Evolutionary conservation across 768 basidiomycete species (phyloP), one percentile per base, ranked within the genome.

Genomic region (Chlorophyllum brunneum): DNA sequence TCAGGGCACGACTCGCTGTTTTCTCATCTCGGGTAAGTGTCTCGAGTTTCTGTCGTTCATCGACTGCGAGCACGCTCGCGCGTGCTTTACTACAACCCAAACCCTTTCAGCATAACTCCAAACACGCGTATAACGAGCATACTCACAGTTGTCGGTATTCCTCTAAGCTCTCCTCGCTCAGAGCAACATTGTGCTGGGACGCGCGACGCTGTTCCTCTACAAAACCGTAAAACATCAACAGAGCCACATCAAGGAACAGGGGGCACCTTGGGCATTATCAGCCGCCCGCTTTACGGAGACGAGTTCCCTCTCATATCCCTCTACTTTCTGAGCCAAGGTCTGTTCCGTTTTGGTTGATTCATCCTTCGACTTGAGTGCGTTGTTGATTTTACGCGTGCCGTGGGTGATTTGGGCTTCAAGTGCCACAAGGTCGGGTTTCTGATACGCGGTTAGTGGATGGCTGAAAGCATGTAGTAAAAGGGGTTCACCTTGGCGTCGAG

Each of bases 351-450:
- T 83, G 34, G 69, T 62, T 0, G 94, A 80, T 37, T 85, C 82
- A 24, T 84, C 84, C 36, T 72, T 74, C 2, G 81, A 78, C 50
- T 80, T 79, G 45, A 72, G 66, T 0, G 90, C 85, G 58, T 90
- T 90, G 48, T 81, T 79, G 23, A 82, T 70, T 63, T 95, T 95
- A 44, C 91, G 81, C 23, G 81, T 75, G 0, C 89, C 83, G 62
- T 98, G 95, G 8, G 83, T 79, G 51, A 98, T 92, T 63, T 95
- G 92, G 4, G 91, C 88, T 51, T 95, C 91, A 23, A 88, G 73
- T 0, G 86, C 78, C 23, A 92, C 83, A 2, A 98, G 76, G 41
- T 89, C 88, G 2, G 97, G 95, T 69, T 81, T 82, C 93, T 95
- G 41, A 15, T n/a, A 47, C 11, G 11, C 34, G 5, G 49, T 33